phyloP scores from a whole-genome alignment of 345 rosid species.

The Cardamine occulta region DNA sequence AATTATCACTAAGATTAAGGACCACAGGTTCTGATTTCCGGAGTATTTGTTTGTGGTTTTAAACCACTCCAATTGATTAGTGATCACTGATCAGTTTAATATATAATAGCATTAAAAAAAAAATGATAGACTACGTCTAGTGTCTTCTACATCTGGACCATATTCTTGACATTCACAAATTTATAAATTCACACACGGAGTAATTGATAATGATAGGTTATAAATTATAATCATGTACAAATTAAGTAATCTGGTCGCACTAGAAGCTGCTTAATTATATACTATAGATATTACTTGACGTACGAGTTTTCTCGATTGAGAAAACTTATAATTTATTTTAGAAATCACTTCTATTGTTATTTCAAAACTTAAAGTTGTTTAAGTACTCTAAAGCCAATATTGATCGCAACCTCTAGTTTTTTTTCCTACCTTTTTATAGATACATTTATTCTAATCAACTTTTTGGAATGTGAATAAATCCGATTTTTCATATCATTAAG shows the following conservation, averaged over 20 bases:
- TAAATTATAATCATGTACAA: conserved; percentile 17
- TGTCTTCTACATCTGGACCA: conserved; percentile 31
- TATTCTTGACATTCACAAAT: conserved; percentile 10
- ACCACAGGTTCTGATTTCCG: conserved; percentile 37
- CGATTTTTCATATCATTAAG: not conserved
- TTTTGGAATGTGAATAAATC: not conserved
- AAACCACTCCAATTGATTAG: conserved; percentile 32
- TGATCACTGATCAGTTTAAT: not conserved
- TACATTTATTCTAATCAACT: not conserved
- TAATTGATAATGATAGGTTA: conserved; percentile 31
- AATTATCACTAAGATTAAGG: conserved; percentile 29
- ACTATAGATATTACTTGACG: not conserved
- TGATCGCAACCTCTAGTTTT: not conserved
- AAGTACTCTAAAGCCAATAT: not conserved
- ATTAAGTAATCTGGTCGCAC: conserved; percentile 20
- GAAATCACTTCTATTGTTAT: not conserved
- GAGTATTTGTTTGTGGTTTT: conserved; percentile 6
- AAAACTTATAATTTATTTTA: not conserved
- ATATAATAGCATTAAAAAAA: conserved; percentile 3
- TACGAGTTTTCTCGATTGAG: not conserved
- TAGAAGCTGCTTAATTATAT: conserved; percentile 19
- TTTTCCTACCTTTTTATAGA: not conserved
- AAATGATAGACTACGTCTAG: not conserved
- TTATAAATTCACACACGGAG: not conserved
- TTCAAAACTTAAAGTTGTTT: not conserved